Conservation (phyloP, 768 basidiomycete genomes). For the Rhodotorula sphaerocarpa region DNA sequence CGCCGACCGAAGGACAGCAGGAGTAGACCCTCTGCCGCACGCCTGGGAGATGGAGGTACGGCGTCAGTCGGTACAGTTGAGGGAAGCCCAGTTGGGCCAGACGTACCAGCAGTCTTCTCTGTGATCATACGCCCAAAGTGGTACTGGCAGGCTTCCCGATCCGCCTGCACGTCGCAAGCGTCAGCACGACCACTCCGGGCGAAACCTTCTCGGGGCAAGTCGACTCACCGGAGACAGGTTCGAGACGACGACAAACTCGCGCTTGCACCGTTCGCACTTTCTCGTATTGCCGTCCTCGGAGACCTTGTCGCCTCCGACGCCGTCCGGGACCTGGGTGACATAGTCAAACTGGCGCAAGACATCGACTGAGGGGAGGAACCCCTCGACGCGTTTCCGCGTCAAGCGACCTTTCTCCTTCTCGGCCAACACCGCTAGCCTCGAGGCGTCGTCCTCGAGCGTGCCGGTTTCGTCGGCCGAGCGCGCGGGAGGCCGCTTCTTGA, state of each 20-base stretch:
- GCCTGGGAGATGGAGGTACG: not conserved
- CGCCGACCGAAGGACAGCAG: conserved; percentile 65
- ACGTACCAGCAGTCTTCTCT: conserved; percentile 58
- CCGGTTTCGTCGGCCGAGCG: conserved; percentile 44
- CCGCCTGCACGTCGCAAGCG: conserved; percentile 44
- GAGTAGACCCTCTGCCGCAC: conserved; percentile 56
- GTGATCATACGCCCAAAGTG: conserved; percentile 73
- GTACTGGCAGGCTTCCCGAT: conserved; percentile 58
- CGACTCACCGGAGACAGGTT: conserved; percentile 38
- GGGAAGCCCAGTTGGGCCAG: conserved; percentile 32
- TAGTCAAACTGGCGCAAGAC: conserved; percentile 25
- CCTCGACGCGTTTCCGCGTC: conserved; percentile 29
- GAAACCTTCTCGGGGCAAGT: not conserved
- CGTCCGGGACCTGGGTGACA: conserved; percentile 58
- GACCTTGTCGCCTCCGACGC: conserved; percentile 58
- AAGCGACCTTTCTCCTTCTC: conserved; percentile 39
- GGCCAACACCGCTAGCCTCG: conserved; percentile 30
- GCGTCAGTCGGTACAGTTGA: conserved; percentile 37
- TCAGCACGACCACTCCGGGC: not conserved
- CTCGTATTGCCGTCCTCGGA: conserved; percentile 53
- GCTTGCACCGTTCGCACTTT: conserved; percentile 72
- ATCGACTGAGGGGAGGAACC: conserved; percentile 10
- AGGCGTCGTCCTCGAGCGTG: conserved; percentile 41
- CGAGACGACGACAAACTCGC: conserved; percentile 60
- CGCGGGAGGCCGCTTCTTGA: conserved; percentile 55